phyloP scores from a whole-genome alignment of 768 basidiomycete genomes.

The Suillus plorans region DNA sequence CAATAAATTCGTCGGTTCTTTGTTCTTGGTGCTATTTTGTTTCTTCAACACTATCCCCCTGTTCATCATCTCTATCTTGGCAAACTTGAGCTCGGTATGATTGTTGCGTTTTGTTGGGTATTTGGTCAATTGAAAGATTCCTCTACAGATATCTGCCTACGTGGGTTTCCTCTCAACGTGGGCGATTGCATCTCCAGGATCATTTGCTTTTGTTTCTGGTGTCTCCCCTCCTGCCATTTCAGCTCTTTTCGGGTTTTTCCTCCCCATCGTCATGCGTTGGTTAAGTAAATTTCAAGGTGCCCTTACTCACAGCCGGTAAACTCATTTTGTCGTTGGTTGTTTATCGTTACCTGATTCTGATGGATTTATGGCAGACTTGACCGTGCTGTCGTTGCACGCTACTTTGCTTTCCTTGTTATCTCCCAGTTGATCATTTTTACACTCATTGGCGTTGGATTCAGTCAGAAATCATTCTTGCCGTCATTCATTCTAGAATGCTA shows the following conservation, averaged over 20 bases:
- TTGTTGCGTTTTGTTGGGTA: slow-evolving; percentile 5
- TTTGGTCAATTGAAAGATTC: slow-evolving; percentile 11
- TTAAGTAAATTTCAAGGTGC: slow-evolving; percentile 70
- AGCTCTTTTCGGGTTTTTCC: slow-evolving; percentile 83
- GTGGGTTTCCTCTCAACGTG: slow-evolving; percentile 77
- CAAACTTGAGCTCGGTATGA: slow-evolving; percentile 82
- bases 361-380: slow-evolving; percentile 58
- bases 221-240: slow-evolving; percentile 89
- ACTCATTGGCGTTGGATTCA: slow-evolving; percentile 84
- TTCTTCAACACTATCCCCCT: slow-evolving; percentile 96
- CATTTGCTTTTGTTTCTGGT: slow-evolving; percentile 89
- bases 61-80: slow-evolving; percentile 84
- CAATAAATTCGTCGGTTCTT: slow-evolving; percentile 73
- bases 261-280: slow-evolving; percentile 91
- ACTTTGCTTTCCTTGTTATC: slow-evolving; percentile 92
- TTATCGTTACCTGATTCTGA: slow-evolving; percentile 8
- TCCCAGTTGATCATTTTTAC: slow-evolving; percentile 95
- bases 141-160: slow-evolving; percentile 43
- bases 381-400: slow-evolving; percentile 88
- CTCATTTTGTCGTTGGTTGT: too few species aligned
- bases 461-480: slow-evolving; percentile 41
- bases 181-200: slow-evolving; percentile 55
- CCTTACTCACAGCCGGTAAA: slow-evolving; percentile 30
- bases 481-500: not conserved
- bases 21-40: slow-evolving; percentile 75